Base-by-base conservation (phyloP, 2,329 filamentous ascomycete species). In the Colletotrichum eremochloae region DNA sequence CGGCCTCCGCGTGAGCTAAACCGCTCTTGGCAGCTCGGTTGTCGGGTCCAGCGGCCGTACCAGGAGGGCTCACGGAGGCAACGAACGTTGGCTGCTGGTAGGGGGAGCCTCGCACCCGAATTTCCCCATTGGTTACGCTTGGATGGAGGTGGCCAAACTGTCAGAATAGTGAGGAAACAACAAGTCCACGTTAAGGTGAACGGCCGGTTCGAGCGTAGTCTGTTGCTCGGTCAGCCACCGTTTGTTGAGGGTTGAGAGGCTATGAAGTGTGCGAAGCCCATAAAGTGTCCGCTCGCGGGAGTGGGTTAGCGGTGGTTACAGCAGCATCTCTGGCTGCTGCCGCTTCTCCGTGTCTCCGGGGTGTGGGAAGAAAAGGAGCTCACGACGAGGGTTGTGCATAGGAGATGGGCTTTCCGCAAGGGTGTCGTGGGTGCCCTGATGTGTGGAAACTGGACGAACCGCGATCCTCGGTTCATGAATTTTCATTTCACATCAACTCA, bases 291-390 rank as follows among this genome's bases (percentile, higher is more conserved):
- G 36, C 38, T 40, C 38, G 38, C 38, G 38, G 38, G 38, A 11
- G 11, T 40, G 9, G 3, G 12, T 38, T 0, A 11, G 36, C 36
- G 50, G 2, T n/a, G 60, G 33, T 5, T 24, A 58, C 11, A 24
- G 33, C 11, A 12, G 24, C 33, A 24, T 36, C 48, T n/a, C 50
- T 56, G 33, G 29, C 33, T 52, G 9, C 38, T 48, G 18, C 33
- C 50, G 18, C 24, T 38, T 52, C n/a, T 57, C 31, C 11, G 18
- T 55, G 36, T 31, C 3, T 42, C 68, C 44, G 44, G 68, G 57
- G 68, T 60, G 64, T 58, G 57, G 64, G 64, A 36, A 62, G 50
- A 63, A 57, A 50, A 44, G 68, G 57, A 58, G 38, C 44, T 57
- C 64, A 68, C 58, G 64, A 48, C 31, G 38, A 52, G 20, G 50